phyloP scores from a whole-genome alignment of 164 flowering plant genomes.

The Aristolochia contorta region DNA sequence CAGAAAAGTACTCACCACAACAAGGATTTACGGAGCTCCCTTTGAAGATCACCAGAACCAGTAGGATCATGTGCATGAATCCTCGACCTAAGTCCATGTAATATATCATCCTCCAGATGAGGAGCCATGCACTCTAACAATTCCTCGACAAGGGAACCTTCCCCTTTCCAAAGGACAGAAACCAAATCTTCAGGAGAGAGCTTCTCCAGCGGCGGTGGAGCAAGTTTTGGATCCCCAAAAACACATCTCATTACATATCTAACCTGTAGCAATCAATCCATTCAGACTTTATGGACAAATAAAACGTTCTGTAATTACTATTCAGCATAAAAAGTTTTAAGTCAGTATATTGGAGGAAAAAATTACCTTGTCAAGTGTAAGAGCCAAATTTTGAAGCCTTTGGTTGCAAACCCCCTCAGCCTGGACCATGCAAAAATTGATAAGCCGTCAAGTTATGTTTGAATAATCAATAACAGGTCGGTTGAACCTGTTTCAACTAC shows the following conservation, averaged over 20 bases:
- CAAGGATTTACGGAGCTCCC: slow-evolving; percentile 64
- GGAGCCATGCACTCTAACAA: slow-evolving; percentile 80
- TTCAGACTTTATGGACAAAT: neutral
- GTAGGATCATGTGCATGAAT: slow-evolving; percentile 73
- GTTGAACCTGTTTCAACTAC: no score
- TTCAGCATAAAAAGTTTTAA: no score
- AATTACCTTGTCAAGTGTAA: slow-evolving; percentile 91
- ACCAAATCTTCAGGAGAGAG: slow-evolving; percentile 62
- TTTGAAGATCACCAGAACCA: slow-evolving; percentile 49
- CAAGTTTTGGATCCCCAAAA: slow-evolving; percentile 81
- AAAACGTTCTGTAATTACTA: neutral
- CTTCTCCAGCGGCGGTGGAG: slow-evolving; percentile 89
- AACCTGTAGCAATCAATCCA: slow-evolving; percentile 44
- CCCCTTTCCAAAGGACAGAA: slow-evolving; percentile 79
- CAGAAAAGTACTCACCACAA: slow-evolving; percentile 50
- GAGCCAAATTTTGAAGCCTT: slow-evolving; percentile 95
- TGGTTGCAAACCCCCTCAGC: slow-evolving; percentile 99
- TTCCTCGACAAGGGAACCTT: slow-evolving; percentile 85
- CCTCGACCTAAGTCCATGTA: slow-evolving; percentile 53
- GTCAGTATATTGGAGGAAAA: neutral
- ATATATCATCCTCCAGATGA: slow-evolving; percentile 51
- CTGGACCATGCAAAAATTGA: slow-evolving; percentile 26
- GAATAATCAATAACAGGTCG: no score
- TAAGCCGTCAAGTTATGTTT: neutral
- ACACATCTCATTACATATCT: slow-evolving; percentile 85